Evolutionary conservation across 2,329 filamentous ascomycete species (phyloP).

Genomic region (Canariomyces notabilis): DNA sequence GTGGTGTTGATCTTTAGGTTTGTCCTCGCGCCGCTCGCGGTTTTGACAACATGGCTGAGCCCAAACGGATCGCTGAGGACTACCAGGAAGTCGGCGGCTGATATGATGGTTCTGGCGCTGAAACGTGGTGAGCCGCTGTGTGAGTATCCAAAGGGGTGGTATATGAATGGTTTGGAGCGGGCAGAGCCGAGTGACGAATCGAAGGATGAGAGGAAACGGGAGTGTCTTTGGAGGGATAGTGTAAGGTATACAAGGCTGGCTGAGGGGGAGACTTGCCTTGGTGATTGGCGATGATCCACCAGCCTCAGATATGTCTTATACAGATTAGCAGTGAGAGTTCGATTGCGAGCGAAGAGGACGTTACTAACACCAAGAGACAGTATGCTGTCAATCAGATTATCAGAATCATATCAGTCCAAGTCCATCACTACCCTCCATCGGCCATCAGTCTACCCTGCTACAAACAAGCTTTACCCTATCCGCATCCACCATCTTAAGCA

Average conservation of each 20-base stretch:
- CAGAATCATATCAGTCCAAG: no score
- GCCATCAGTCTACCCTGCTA: not conserved
- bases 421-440: not conserved
- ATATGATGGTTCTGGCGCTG: not conserved
- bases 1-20: conserved; percentile 12
- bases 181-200: conserved; percentile 3
- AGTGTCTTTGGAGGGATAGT: not conserved
- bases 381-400: no score
- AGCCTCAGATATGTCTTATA: not conserved
- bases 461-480: conserved; percentile 19
- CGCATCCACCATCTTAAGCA: conserved; percentile 21
- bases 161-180: not conserved
- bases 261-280: conserved; percentile 1
- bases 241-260: not conserved
- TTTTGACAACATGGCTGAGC: conserved; percentile 1
- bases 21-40: not conserved
- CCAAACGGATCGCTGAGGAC: conserved; percentile 2
- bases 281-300: no score
- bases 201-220: not conserved
- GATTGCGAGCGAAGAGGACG: no score
- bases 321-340: no score
- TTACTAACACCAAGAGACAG: no score
- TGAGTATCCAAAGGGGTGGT: conserved; percentile 1
- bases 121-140: not conserved
- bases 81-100: not conserved